Base-by-base conservation (phyloP, 169 alveolate species). In the Plasmodium coatneyi region DNA sequence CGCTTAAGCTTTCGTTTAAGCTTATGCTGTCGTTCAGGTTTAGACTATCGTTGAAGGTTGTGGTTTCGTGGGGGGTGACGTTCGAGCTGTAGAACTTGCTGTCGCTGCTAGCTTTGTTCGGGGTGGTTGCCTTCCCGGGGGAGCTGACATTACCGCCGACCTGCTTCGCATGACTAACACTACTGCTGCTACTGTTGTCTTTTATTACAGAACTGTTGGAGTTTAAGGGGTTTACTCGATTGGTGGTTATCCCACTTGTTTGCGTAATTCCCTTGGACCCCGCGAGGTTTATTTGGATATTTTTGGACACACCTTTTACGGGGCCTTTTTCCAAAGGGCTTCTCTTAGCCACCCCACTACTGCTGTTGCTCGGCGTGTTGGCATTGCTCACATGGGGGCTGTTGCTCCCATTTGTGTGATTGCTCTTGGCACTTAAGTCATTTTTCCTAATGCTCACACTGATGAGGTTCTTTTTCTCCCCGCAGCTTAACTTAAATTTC, bases 231-330 rank as follows among this genome's bases (percentile, higher is more conserved):
- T 46, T 84, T 28, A 49, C 22, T 14, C n/a, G 83, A 74, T 84
- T 49, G 22, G 71, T 54, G 54, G 30, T 84, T 6, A 22, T 74
- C 19, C 74, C 66, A 54, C 54, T 74, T 22, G 49, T 84, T n/a
- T 84, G 60, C 54, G 5, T 84, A 74, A n/a, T 49, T n/a, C 66
- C 54, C 39, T 49, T 49, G 19, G 89, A 87, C 30, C 93, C 81
- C 19, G 74, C 93, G 10, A 87, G 41, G 41, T 87, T 87, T 56
- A 87, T 87, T 87, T 87, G 78, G 66, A 87, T 87, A 60, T 87
- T 87, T 52, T 87, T 87, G 5, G 56, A 52, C 32, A 60, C 25
- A 56, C 49, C 80, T 43, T 76, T 87, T 32, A 41, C 39, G 46
- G 46, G 70, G 14, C 12, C 25, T 71, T 54, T 86, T 36, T 87